These are phyloP conservation scores for Coemansia sp. DNA, from an alignment of 192 early-diverging fungal genomes.

Conservation along the genomic window DNA sequence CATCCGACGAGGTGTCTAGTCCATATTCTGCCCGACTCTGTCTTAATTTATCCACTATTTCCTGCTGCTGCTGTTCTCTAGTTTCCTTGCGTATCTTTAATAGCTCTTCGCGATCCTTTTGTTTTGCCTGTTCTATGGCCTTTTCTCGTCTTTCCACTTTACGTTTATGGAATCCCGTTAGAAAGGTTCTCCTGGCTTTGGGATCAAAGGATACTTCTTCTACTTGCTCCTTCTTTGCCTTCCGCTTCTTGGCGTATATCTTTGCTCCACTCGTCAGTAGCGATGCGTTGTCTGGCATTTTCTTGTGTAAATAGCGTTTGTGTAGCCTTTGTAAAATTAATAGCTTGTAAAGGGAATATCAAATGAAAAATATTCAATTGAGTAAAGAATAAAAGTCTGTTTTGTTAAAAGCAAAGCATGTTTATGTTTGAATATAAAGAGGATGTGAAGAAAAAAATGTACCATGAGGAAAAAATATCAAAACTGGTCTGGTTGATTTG, in stretches of 20 bases:
- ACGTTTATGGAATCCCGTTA: conserved; percentile 77
- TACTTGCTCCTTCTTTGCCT: conserved; percentile 58
- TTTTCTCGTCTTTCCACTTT: conserved; percentile 65
- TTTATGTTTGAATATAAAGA: background rate
- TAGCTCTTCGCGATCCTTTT: conserved; percentile 55
- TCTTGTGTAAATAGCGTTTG: background rate
- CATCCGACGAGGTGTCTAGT: conserved; percentile 26
- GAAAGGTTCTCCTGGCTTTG: conserved; percentile 60
- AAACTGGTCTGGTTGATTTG: too few species aligned
- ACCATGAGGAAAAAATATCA: background rate
- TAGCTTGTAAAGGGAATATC: too few species aligned
- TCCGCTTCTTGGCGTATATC: conserved; percentile 68
- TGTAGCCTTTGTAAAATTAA: background rate
- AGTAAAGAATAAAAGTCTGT: too few species aligned
- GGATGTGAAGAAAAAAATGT: background rate
- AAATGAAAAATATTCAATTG: too few species aligned
- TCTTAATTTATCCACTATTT: conserved; percentile 52
- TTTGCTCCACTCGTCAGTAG: conserved; percentile 58
- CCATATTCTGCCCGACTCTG: conserved; percentile 33
- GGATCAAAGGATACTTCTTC: conserved; percentile 64
- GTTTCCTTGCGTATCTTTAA: conserved; percentile 50
- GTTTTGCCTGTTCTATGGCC: conserved; percentile 49
- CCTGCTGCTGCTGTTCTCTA: conserved; percentile 56
- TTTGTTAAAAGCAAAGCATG: background rate
- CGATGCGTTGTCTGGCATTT: conserved; percentile 53